Conservation (phyloP, 768 basidiomycete species). For the Boletus tomentosulus region DNA sequence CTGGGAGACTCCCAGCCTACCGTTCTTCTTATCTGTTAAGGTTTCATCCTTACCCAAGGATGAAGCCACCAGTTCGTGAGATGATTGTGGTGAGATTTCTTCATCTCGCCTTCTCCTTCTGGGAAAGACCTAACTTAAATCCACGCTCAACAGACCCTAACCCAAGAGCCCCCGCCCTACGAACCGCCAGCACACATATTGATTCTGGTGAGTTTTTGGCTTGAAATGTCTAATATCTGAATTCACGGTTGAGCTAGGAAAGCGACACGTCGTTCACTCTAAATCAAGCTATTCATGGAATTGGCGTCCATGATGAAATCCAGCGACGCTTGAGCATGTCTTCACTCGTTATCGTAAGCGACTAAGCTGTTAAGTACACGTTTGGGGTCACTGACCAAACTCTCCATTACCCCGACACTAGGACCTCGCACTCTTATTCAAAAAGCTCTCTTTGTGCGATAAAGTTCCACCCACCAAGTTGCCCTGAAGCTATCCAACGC, state of each 20-base stretch:
- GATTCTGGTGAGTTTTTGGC: conserved; percentile 5
- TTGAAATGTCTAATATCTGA: not conserved
- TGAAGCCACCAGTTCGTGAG: too few relatives aligned
- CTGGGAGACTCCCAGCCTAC: too few relatives aligned
- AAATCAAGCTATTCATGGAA: conserved; percentile 7
- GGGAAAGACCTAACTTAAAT: not conserved
- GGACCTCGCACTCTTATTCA: conserved; percentile 22
- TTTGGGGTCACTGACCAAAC: not conserved
- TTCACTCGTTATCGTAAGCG: conserved; percentile 22
- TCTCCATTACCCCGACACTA: conserved; percentile 1
- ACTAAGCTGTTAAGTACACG: not conserved
- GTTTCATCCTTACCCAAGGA: too few relatives aligned
- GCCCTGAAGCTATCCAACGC: not conserved
- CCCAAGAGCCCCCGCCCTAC: too few relatives aligned
- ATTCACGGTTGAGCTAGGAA: conserved; percentile 8
- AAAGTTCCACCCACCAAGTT: not conserved
- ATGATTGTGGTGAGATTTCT: too few relatives aligned
- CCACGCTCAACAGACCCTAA: too few relatives aligned
- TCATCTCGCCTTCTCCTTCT: too few relatives aligned
- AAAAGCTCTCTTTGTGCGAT: not conserved
- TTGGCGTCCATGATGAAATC: not conserved
- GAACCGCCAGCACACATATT: not conserved
- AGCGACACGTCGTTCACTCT: not conserved
- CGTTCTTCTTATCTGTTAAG: too few relatives aligned
- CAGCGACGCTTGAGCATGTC: conserved; percentile 14